Conservation (phyloP, 2,329 filamentous ascomycete species). For the Cercospora sp. region DNA sequence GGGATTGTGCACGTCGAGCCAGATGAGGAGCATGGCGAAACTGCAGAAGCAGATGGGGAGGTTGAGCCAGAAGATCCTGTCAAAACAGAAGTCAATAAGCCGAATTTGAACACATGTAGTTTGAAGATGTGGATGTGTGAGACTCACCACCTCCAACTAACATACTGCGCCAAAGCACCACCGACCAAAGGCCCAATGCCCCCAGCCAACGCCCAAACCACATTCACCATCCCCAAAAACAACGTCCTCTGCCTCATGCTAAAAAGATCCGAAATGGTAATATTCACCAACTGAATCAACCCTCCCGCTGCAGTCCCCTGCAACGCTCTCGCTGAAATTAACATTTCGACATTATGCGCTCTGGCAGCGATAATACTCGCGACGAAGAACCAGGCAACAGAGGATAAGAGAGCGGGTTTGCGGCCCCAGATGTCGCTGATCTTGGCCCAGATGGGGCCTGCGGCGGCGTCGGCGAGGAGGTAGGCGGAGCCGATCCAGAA, state of each 20-base stretch:
- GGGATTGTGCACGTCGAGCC: conserved; percentile 58
- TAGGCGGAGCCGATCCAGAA: conserved; percentile 81
- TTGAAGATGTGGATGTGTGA: too few species aligned
- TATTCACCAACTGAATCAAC: conserved; percentile 54
- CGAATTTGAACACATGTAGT: too few species aligned
- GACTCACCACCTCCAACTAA: conserved; percentile 54
- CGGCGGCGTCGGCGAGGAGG: conserved; percentile 67
- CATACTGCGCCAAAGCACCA: conserved; percentile 50
- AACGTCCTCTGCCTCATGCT: conserved; percentile 45
- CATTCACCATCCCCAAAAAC: conserved; percentile 54
- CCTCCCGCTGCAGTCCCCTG: conserved; percentile 59
- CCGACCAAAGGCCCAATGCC: conserved; percentile 56
- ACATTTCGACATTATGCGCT: conserved; percentile 51
- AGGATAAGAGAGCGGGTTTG: conserved; percentile 54
- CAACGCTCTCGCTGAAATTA: conserved; percentile 56
- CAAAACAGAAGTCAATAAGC: too few species aligned
- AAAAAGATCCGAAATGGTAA: conserved; percentile 59
- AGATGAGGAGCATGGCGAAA: conserved; percentile 53
- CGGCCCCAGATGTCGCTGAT: conserved; percentile 60
- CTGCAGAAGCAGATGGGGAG: conserved; percentile 53
- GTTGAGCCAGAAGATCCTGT: conserved; percentile 54
- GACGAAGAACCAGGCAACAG: conserved; percentile 52
- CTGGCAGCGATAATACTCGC: conserved; percentile 54
- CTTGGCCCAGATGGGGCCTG: conserved; percentile 70
- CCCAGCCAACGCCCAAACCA: conserved; percentile 58